Evolutionary conservation across 2,329 filamentous ascomycete species (phyloP), one percentile per base, ranked within the genome.

Genomic region (Colletotrichum caudatum): DNA sequence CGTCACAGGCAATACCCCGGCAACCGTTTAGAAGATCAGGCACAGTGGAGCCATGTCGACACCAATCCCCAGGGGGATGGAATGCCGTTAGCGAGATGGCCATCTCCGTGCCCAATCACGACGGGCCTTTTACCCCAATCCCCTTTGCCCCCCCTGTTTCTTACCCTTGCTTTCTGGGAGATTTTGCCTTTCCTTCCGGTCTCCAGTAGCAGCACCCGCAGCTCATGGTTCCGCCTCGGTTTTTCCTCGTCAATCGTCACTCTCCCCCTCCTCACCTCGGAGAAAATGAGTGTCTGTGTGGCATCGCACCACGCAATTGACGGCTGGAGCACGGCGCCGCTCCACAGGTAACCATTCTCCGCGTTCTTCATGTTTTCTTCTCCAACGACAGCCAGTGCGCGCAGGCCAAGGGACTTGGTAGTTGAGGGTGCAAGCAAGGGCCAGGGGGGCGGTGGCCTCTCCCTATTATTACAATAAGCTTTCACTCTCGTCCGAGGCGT

Each of bases 1-100:
- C 69, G 44, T 26, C 57, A 46, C 69, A 60, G 64, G 69, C 69
- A 64, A 29, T 23, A 71, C 69, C 69, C 69, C 48, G 8, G 54
- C 65, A 64, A 56, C 69, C 23, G 20, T 58, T 35, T 57, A 60
- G 69, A 59, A 69, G 69, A 71, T 71, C 69, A 71, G 65, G 65
- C 59, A 71, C 65, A 35, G 53, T 11, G 44, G 59, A 53, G 68
- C 58, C 11, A 59, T 29, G 54, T 59, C 48, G 37, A 41, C 66
- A 50, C 37, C 58, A 62, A n/a, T 67, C 58, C 64, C 58, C 50
- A 48, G 44, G 41, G 68, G 44, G 50, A n/a, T 29, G 5, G 3
- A 26, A 64, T 35, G 26, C 39, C 51, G 58, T 58, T 57, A 70
- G 63, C 39, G 20, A 46, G 64, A 53, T 58, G 61, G 44, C 56